Evolutionary conservation across 331 rosid genomes (phyloP), one percentile per base, ranked within the genome.

Genomic region (Cucumis variabilis): DNA sequence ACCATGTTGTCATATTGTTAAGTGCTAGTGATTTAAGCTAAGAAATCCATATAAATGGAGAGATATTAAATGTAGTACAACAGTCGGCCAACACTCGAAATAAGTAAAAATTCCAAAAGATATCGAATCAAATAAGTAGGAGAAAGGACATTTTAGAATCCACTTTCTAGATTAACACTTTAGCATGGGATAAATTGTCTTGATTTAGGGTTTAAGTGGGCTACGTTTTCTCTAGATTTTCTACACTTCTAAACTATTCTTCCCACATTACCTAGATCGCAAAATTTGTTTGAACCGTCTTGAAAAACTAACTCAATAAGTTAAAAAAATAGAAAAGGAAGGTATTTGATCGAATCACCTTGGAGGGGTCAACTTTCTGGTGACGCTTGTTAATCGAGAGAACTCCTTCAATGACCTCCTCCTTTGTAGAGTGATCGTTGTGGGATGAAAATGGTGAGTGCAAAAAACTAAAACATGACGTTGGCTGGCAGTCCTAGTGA

Each of bases 321-420:
- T 27, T 58, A 24, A 74, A 51, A 74, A 69, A 84, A 51, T 16
- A 19, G 71, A 63, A 71, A 80, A 44, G n/a, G n/a, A n/a, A n/a
- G n/a, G n/a, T n/a, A n/a, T n/a, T n/a, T n/a, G n/a, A n/a, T n/a
- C n/a, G n/a, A 86, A 75, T 86, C 44, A 95, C 99, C 99, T 89
- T 89, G 44, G 98, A 92, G 83, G 99, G 98, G 91, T 97, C 98
- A 24, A 95, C 93, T 93, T 97, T 97, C 88, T 98, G 99, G 93
- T 93, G 96, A 90, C 94, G 89, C 91, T 91, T 95, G 90, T 95
- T 86, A 21, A 97, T 98, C 63, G 96, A 85, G 88, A 97, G 96
- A 66, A 97, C 98, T 90, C 99, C 92, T 11, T 94, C 90, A 76
- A 88, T 86, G 85, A 97, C 98, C 82, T 94, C 96, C 55, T 92